A percentile compares a stretch with the other conserved stretches of the same genome.
These are phyloP conservation scores for Scedosporium minutisporum DNA, from an alignment of 2,329 filamentous ascomycete species.

Conservation along the genomic window DNA sequence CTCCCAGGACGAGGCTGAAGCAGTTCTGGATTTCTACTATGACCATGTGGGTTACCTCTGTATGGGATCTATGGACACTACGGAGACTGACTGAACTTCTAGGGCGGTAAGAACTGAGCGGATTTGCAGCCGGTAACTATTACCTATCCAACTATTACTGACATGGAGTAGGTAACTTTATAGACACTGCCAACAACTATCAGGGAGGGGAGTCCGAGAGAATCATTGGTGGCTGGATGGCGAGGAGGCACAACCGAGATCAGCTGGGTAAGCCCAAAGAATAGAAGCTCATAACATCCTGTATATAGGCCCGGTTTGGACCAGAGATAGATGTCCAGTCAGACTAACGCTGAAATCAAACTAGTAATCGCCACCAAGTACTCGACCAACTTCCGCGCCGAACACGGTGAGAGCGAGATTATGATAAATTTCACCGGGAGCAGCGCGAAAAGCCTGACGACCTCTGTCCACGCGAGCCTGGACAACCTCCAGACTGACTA, in stretches of 20 bases:
- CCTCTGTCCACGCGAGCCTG: conserved; percentile 46
- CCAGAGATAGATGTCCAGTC: neutral
- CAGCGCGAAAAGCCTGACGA: conserved; percentile 49
- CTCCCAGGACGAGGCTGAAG: conserved; percentile 50
- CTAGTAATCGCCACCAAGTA: conserved; percentile 61
- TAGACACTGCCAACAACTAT: conserved; percentile 64
- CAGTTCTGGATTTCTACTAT: conserved; percentile 57
- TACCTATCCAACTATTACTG: neutral
- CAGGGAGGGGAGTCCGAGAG: conserved; percentile 51
- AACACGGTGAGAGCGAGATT: conserved; percentile 29
- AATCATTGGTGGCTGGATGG: conserved; percentile 66
- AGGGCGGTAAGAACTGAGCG: neutral
- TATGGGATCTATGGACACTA: neutral
- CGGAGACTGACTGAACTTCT: neutral
- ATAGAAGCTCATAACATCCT: conserved; percentile 1
- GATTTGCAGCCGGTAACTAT: neutral
- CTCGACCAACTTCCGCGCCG: conserved; percentile 45
- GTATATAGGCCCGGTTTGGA: neutral
- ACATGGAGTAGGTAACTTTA: conserved; percentile 54
- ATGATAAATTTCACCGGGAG: conserved; percentile 49
- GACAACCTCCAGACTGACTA: conserved; percentile 57
- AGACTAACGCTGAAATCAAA: neutral
- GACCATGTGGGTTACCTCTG: conserved; percentile 30
- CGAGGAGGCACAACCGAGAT: conserved; percentile 51
- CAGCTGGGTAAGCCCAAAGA: conserved; percentile 40